phyloP scores from a whole-genome alignment of 129 eudicot genomes.

The Mikania micrantha region DNA sequence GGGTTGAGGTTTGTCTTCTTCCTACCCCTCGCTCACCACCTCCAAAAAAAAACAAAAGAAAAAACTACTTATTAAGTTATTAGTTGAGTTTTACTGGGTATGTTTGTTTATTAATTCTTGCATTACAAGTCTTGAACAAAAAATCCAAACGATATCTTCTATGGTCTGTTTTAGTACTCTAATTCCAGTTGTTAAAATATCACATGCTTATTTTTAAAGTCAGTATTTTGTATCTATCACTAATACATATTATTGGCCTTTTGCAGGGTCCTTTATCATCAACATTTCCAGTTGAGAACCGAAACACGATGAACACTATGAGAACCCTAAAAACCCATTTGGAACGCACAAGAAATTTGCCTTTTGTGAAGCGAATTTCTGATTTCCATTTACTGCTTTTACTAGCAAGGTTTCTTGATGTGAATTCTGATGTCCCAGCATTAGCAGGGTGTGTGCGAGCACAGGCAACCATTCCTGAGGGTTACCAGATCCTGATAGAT shows the following conservation, averaged over 20 bases:
- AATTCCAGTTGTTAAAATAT: neutral
- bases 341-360: constrained; percentile 55
- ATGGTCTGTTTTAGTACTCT: neutral
- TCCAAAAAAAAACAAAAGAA: too few relatives aligned
- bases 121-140: too few relatives aligned
- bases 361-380: constrained; percentile 81
- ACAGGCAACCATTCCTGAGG: constrained; percentile 69
- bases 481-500: constrained; percentile 82
- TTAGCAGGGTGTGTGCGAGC: constrained; percentile 66
- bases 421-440: constrained; percentile 83
- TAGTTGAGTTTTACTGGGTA: too few relatives aligned
- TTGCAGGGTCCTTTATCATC: constrained; percentile 91
- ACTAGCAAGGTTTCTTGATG: constrained; percentile 62
- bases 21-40: too few relatives aligned
- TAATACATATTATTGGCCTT: neutral
- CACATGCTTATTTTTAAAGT: neutral
- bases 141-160: neutral
- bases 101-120: too few relatives aligned
- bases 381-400: constrained; percentile 85
- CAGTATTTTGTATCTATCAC: neutral
- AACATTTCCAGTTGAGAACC: constrained; percentile 83
- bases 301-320: constrained; percentile 45
- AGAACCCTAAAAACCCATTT: constrained; percentile 71
- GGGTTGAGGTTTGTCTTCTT: too few relatives aligned
- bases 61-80: too few relatives aligned